These are phyloP conservation scores for Paraconiothyrium brasiliense DNA, from an alignment of 2,329 filamentous ascomycete species.

Conservation along the genomic window DNA sequence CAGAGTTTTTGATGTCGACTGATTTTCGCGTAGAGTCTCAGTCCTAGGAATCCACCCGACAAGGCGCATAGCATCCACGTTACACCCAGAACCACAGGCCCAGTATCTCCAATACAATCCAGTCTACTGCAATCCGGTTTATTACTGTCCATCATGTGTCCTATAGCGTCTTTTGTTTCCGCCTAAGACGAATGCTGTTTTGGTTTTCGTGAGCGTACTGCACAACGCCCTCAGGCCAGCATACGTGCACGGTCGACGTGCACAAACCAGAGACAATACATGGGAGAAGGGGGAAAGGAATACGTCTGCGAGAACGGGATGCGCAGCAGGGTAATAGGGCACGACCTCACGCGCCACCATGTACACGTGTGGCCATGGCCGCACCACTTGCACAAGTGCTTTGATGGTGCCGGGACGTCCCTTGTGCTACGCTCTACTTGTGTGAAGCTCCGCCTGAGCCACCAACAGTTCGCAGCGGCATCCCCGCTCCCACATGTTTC, in stretches of 20 bases:
- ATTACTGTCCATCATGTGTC: background rate
- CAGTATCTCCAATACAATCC: slow-evolving; percentile 24
- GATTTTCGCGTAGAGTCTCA: slow-evolving; percentile 40
- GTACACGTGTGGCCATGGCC: background rate
- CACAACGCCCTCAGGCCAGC: background rate
- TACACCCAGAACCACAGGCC: slow-evolving; percentile 34
- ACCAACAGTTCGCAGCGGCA: slow-evolving; percentile 5
- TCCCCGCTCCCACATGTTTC: background rate
- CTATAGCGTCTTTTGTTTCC: background rate
- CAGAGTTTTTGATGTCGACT: slow-evolving; percentile 36
- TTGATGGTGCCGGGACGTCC: background rate
- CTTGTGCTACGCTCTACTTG: background rate
- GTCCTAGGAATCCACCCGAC: slow-evolving; percentile 31
- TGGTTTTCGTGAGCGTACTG: background rate
- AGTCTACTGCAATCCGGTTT: background rate
- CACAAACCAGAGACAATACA: background rate
- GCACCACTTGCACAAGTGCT: background rate
- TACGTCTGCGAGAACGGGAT: background rate
- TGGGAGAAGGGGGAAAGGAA: background rate
- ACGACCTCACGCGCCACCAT: background rate
- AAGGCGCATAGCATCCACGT: slow-evolving; percentile 37
- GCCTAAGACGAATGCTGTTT: background rate
- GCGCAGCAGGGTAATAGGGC: slow-evolving; percentile 1
- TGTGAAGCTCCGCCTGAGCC: background rate
- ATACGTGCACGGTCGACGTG: background rate